phyloP scores from a whole-genome alignment of 2,329 filamentous ascomycete genomes.

The Didymellaceae sp. region DNA sequence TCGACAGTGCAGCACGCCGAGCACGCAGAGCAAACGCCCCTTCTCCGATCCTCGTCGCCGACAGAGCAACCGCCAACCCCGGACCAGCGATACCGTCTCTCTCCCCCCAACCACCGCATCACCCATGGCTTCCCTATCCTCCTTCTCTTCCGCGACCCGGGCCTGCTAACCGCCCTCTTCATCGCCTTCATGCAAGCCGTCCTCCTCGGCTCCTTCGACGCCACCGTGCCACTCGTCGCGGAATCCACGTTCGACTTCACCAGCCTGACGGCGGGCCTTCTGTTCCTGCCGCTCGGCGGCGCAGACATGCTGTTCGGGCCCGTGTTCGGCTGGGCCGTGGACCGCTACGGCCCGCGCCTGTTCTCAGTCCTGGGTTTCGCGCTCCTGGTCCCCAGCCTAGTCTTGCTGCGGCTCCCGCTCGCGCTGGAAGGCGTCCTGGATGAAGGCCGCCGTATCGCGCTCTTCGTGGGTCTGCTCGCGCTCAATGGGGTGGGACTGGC shows the following conservation, averaged over 20 bases:
- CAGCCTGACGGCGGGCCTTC: conserved; percentile 52
- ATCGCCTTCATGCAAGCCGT: conserved; percentile 42
- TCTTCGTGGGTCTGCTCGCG: conserved; percentile 56
- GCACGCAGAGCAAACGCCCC: conserved; percentile 34
- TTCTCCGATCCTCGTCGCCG: conserved; percentile 24
- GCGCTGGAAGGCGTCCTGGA: too few relatives aligned
- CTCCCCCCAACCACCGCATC: conserved; percentile 48
- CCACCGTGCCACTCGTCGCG: conserved; percentile 56
- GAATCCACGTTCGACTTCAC: conserved; percentile 53
- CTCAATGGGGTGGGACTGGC: conserved; percentile 61
- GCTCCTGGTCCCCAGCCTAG: conserved; percentile 52
- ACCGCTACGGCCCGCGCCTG: conserved; percentile 54
- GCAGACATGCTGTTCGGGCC: conserved; percentile 56
- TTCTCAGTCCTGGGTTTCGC: conserved; percentile 52
- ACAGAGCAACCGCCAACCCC: conserved; percentile 44
- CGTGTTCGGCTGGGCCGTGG: conserved; percentile 56
- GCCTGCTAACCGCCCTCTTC: conserved; percentile 42
- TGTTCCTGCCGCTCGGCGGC: conserved; percentile 55
- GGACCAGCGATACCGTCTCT: conserved; percentile 46
- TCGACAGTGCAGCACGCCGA: conserved; percentile 9
- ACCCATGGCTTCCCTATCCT: conserved; percentile 57
- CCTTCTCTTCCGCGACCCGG: conserved; percentile 46
- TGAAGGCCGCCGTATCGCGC: conserved; percentile 35
- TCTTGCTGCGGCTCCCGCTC: conserved; percentile 55
- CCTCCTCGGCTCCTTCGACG: conserved; percentile 55